Evolutionary conservation across 371 early-diverging fungal genomes (phyloP).

Genomic region (Actinomucor elegans): DNA sequence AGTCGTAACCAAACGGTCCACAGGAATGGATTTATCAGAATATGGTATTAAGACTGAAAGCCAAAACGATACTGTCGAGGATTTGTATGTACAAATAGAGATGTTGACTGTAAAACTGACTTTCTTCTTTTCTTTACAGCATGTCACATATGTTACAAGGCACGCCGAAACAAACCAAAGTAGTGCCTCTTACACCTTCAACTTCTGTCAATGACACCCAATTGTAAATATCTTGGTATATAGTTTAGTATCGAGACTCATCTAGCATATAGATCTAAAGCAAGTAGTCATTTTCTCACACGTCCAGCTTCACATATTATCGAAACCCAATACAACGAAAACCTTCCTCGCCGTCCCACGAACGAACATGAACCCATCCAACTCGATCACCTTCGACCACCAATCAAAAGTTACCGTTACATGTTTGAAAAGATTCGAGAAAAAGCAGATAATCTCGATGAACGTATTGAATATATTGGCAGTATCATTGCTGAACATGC

Average conservation of each 20-base stretch:
- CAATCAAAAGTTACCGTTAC: constrained; percentile 72
- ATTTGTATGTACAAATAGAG: neutral
- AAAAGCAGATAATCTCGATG: constrained; percentile 70
- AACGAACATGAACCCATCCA: neutral
- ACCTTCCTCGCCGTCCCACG: constrained; percentile 2
- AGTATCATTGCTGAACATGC: constrained; percentile 49
- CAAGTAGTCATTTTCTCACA: constrained; percentile 16
- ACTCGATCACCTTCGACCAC: constrained; percentile 44
- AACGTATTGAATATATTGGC: constrained; percentile 71
- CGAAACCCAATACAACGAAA: constrained; percentile 36
- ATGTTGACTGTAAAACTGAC: neutral
- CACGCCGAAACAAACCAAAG: neutral
- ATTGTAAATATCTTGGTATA: constrained; percentile 16
- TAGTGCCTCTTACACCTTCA: neutral
- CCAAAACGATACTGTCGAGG: constrained; percentile 3
- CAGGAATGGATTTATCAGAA: constrained; percentile 13
- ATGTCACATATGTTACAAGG: neutral
- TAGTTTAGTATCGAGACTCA: no score
- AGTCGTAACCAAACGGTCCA: constrained; percentile 9
- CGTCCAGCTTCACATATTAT: constrained; percentile 23
- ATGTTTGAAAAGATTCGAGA: constrained; percentile 85
- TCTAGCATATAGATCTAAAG: constrained; percentile 9
- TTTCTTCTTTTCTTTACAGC: neutral
- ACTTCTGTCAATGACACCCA: constrained; percentile 1
- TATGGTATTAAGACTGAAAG: constrained; percentile 12